Evolutionary conservation across 2,329 filamentous ascomycete genomes (phyloP), one percentile per base, ranked within the genome.

Genomic region (Beauveria sp.): DNA sequence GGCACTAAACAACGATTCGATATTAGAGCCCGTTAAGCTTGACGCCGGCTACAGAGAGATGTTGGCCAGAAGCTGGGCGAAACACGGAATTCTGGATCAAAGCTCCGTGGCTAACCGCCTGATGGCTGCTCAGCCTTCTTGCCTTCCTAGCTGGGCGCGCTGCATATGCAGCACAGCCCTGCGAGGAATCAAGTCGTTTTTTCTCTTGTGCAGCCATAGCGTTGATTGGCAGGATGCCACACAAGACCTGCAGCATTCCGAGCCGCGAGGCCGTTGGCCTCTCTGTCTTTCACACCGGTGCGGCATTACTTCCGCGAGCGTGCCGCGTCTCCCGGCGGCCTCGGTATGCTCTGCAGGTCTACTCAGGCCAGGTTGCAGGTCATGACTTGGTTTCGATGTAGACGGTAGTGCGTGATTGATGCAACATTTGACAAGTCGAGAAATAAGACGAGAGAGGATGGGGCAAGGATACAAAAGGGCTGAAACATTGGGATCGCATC

Each of bases 91-190:
- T 37, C 14, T 37, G 34, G 6, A 37, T 16, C 34, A 47, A 47
- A 47, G 44, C 44, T 12, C 44, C 44, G 44, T 24, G n/a, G 44
- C 44, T 47, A 47, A 47, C 44, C 44, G 44, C 44, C 41, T 20
- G 41, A 37, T 14, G 34, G 34, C 34, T 37, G 41, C 41, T 43
- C 41, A 43, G 41, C 41, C 41, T 43, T 20, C 34, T 37, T 37
- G 34, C 34, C 34, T 37, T 37, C 48, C 22, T 9, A n/a, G 30
- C 20, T 40, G n/a, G 12, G 34, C 30, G 50, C 20, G 50, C 34
- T 16, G 51, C 51, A 55, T 43, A 26, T 55, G 52, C 52, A 55
- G 51, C 37, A 28, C 52, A 55, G 52, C 52, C 52, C 37, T 55
- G 52, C 37, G 37, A 43, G n/a, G 26, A 14, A 55, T 52, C 9